Evolutionary conservation across 768 basidiomycete species (phyloP), one percentile per base, ranked within the genome.

Genomic region (Steccherinum ochraceum): DNA sequence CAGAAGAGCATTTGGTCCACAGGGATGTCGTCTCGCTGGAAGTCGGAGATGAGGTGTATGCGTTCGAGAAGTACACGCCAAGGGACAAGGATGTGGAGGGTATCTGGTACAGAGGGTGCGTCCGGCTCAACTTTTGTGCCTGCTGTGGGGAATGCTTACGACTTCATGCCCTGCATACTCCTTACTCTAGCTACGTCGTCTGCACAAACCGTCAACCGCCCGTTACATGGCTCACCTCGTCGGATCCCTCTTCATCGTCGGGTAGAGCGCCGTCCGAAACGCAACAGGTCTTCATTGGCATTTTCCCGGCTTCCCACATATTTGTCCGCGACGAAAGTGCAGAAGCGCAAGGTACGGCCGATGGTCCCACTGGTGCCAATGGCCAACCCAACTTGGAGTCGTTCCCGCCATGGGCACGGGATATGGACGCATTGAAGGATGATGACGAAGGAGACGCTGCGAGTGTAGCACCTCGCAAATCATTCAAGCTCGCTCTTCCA

Each of bases 41-140:
- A 58, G 87, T 97, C 24, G 95, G 95, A 44, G 94, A 96, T 67
- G 94, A 97, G 64, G 84, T 98, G 26, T 97, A 97, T 69, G 93
- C 93, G 16, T 97, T 97, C 61, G 95, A 98, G 71, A 85, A 85
- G 63, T 94, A 93, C 66, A 83, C 76, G 0, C 84, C 86, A 11
- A 73, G 73, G 46, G 76, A 72, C 51, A 88, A 85, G 61, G 88
- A 89, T 48, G 80, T 79, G 12, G 87, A 89, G 50, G 85, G 84
- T 18, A 67, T 83, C 13, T 98, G 95, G 95, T 97, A 92, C 68
- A 76, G 95, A 72, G 95, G 95, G 89, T 96, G 66, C 67, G 89
- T 80, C 53, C 56, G 47, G 24, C 57, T 30, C 16, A 52, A 21
- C 13, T 48, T 44, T 24, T 50, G 49, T 48, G 48, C n/a, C n/a